Base-by-base conservation (phyloP, 2,329 filamentous ascomycete species). In the Davidsoniella virescens region DNA sequence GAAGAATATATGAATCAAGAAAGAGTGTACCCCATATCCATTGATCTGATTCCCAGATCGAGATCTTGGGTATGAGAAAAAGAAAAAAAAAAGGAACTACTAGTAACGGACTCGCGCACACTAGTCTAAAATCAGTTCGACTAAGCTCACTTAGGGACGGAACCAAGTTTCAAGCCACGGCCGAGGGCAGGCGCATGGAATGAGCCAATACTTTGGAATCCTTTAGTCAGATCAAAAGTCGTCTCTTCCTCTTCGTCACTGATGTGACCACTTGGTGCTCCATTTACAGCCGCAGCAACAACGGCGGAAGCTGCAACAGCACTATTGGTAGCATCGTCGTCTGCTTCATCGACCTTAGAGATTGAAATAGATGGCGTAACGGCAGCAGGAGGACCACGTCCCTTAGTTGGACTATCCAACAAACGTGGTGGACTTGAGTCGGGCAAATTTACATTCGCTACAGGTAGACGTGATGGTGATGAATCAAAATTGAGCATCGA, bases 131-230 rank as follows among this genome's bases (percentile, higher is more conserved):
- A 33, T 12, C 26, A 9, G 7, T 33, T 33, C 10, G 26, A 33
- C 2, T 2, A 12, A 12, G 40, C 17, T 23, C 25, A 44, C 40
- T 45, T 50, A 23, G 26, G 39, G 39, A 25, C 47, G 17, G 37
- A 12, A 29, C 29, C 40, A 23, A 49, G 25, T 36, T 43, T 41
- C 17, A 70, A 60, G 3, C 70, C 70, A 41, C 66, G 63, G n/a
- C 67, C 64, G 8, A 72, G 36, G 4, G 43, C 67, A 1, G 70
- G 71, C 38, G 75, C 73, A 55, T 81, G 77, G 54, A 76, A 81
- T 1, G 75, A 71, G 26, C 75, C 73, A 47, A 81, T 81, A 55
- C 73, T 80, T 60, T 80, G 77, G 56, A 81, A 81, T 0, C 78
- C 78, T 64, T 75, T 78, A 39, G 74, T 74, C 53, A 79, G 59